A percentile compares a stretch with the other conserved stretches of the same genome.
phyloP scores from a whole-genome alignment of 345 rosid species.

The Eucalyptus marginata region DNA sequence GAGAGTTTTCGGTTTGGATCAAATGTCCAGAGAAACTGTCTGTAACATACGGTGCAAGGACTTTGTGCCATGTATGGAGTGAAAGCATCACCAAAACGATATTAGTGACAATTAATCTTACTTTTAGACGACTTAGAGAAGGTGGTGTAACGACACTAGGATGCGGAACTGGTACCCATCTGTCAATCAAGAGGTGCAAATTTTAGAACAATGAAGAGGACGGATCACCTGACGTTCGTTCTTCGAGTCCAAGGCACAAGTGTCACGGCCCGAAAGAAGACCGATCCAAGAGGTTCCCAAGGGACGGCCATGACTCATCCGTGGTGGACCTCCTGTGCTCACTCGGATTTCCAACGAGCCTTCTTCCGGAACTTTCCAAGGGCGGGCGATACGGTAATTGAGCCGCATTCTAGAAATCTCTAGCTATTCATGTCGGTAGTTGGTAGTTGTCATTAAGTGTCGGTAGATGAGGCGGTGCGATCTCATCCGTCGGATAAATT shows the following conservation, averaged over 20 bases:
- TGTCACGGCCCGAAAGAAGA: no score
- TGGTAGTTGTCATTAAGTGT: no score
- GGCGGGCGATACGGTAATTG: no score
- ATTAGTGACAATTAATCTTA: background rate
- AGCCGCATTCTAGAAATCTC: no score
- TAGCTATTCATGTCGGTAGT: no score
- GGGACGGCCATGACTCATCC: no score
- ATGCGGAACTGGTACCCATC: rapidly evolving
- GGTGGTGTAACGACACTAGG: background rate
- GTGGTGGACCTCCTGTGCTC: no score
- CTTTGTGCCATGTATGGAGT: background rate
- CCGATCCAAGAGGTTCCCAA: no score
- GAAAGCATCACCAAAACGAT: background rate
- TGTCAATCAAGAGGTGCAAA: background rate
- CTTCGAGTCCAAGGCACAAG: background rate
- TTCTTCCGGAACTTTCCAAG: no score
- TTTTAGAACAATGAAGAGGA: background rate
- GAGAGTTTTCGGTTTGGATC: background rate
- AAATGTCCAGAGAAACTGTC: background rate
- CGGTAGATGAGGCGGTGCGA: no score
- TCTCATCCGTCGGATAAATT: no score
- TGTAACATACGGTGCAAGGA: background rate
- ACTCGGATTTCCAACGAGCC: no score
- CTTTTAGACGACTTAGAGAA: background rate
- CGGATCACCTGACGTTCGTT: background rate